Conservation (phyloP, 179 eudicot genomes). For the Actinidia arguta region DNA sequence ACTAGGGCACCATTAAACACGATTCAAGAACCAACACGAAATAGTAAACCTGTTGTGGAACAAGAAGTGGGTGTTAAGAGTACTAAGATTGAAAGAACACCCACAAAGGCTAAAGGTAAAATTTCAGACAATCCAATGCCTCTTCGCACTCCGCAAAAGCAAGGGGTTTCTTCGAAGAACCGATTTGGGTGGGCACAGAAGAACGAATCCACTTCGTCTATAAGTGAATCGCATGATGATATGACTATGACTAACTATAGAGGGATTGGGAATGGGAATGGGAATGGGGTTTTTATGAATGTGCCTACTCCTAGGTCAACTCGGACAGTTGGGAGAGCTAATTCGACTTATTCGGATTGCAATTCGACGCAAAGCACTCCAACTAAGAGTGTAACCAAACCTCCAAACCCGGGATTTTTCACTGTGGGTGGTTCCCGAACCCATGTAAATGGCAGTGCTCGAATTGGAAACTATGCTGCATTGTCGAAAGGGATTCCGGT, state of each 20-base stretch:
- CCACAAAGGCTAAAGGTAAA: constrained; percentile 59
- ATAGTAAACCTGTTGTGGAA: constrained; percentile 31
- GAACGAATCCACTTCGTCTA: constrained; percentile 36
- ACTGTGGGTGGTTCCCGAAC: constrained; percentile 58
- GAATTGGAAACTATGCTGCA: constrained; percentile 54
- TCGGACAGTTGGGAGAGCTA: constrained; percentile 45
- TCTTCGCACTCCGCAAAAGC: constrained; percentile 74
- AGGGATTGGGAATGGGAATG: constrained; percentile 23
- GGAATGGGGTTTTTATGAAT: constrained; percentile 30
- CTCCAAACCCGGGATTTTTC: constrained; percentile 67
- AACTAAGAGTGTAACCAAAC: constrained; percentile 87
- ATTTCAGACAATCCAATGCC: constrained; percentile 35
- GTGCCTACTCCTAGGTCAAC: constrained; percentile 59
- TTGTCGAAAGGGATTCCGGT: constrained; percentile 66
- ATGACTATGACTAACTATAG: constrained; percentile 30
- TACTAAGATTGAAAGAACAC: constrained; percentile 61
- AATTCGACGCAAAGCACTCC: constrained; percentile 75
- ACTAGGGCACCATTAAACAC: constrained; percentile 57
- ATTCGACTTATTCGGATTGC: constrained; percentile 46
- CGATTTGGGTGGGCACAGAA: constrained; percentile 73
- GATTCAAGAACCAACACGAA: constrained; percentile 53
- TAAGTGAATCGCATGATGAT: constrained; percentile 51
- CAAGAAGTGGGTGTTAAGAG: constrained; percentile 40
- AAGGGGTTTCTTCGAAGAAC: constrained; percentile 41
- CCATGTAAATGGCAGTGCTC: constrained; percentile 47